These are phyloP conservation scores for Ilex paraguariensis DNA, from an alignment of 305 asterid genomes.

Conservation along the genomic window DNA sequence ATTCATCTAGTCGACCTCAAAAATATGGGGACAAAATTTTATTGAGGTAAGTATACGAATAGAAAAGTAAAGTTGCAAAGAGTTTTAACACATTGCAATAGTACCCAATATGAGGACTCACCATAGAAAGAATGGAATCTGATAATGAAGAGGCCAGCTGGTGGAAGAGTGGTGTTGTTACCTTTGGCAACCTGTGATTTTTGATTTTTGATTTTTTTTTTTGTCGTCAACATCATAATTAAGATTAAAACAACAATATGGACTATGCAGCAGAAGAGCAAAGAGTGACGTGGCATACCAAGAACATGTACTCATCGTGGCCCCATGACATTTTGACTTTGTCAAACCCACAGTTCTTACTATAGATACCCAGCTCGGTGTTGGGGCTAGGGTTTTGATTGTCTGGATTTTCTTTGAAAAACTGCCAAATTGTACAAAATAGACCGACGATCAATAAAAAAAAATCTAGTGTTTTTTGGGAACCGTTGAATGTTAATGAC, in stretches of 20 bases:
- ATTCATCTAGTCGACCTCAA: too few relatives aligned
- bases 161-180: conserved; percentile 4
- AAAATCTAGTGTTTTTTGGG: too few relatives aligned
- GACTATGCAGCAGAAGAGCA: not conserved
- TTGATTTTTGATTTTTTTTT: too few relatives aligned
- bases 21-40: too few relatives aligned
- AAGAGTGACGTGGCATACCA: conserved; percentile 5
- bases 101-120: not conserved
- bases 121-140: conserved; percentile 6
- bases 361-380: conserved; percentile 19
- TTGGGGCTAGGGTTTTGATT: conserved; percentile 5
- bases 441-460: too few relatives aligned
- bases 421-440: conserved; percentile 1
- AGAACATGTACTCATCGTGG: conserved; percentile 23
- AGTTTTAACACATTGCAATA: too few relatives aligned
- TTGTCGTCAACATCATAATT: not conserved
- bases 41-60: not conserved
- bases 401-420: conserved; percentile 20
- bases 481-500: too few relatives aligned
- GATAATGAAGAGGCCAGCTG: conserved; percentile 1
- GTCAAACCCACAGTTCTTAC: conserved; percentile 21
- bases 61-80: too few relatives aligned
- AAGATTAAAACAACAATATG: not conserved
- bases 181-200: not conserved
- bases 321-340: conserved; percentile 24